Conservation (phyloP, 805 yeast genomes). For the Groenewaldozyma tartarivorans region DNA sequence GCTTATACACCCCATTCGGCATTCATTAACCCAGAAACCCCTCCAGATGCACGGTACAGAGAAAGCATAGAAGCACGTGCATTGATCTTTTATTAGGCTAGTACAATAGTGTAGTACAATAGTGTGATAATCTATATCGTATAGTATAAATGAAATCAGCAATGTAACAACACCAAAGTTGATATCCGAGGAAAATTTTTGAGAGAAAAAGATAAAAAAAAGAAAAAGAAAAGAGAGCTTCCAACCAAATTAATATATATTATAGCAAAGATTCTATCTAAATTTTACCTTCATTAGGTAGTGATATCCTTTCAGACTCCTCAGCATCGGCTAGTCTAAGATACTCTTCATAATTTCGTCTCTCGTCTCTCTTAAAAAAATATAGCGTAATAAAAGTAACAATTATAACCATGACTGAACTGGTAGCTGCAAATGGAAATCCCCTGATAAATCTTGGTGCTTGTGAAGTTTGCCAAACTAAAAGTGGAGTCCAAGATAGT, state of each 20-base stretch:
- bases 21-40: slow-evolving; percentile 17
- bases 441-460: slow-evolving; percentile 21
- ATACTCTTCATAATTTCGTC: slow-evolving; percentile 15
- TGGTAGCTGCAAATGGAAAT: slow-evolving; percentile 14
- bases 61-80: slow-evolving; percentile 20
- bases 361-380: slow-evolving; percentile 47
- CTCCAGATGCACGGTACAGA: slow-evolving; percentile 13
- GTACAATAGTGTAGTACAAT: too few species aligned
- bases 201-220: too few species aligned
- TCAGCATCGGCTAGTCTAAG: too few species aligned
- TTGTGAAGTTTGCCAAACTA: slow-evolving; percentile 29
- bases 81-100: slow-evolving; percentile 11
- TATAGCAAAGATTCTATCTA: too few species aligned
- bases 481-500: slow-evolving; percentile 44
- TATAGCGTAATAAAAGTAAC: slow-evolving; percentile 33
- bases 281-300: too few species aligned
- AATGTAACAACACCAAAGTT: too few species aligned
- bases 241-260: too few species aligned
- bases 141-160: too few species aligned
- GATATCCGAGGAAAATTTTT: too few species aligned
- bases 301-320: too few species aligned
- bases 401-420: slow-evolving; percentile 9
- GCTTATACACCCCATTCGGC: slow-evolving; percentile 20
- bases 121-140: too few species aligned
- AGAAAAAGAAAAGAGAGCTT: too few species aligned